These are phyloP conservation scores for Xylona heveae DNA, from an alignment of 495 filamentous ascomycete genomes.

Conservation along the genomic window DNA sequence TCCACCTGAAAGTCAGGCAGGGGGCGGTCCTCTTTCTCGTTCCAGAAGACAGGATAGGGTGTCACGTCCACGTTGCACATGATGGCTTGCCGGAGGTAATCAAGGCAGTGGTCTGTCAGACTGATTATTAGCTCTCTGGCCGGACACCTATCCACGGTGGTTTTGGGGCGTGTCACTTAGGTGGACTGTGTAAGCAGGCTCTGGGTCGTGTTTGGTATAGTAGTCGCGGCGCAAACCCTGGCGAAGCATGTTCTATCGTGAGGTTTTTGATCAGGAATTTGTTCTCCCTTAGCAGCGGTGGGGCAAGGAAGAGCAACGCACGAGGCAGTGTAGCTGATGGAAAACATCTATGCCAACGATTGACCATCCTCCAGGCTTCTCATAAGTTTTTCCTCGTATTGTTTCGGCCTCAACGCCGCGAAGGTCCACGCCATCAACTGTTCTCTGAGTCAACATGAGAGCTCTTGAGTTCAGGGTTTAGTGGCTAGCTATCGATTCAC, in stretches of 20 bases:
- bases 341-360: neutral
- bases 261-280: too few species aligned
- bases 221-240: too few species aligned
- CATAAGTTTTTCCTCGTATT: neutral
- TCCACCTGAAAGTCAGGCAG: neutral
- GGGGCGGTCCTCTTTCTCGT: neutral
- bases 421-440: neutral
- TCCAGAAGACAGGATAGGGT: neutral
- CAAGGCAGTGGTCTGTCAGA: slow-evolving; percentile 4
- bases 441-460: too few species aligned
- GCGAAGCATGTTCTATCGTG: too few species aligned
- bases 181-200: too few species aligned
- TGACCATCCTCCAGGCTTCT: neutral
- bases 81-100: slow-evolving; percentile 3
- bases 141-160: too few species aligned
- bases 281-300: too few species aligned
- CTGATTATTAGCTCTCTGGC: too few species aligned
- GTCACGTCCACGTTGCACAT: slow-evolving; percentile 1
- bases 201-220: too few species aligned
- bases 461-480: too few species aligned
- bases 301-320: neutral
- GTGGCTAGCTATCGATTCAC: neutral
- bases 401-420: neutral
- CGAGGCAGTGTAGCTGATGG: slow-evolving; percentile 1
- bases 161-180: too few species aligned